Evolutionary conservation across 1,284 basidiomycete species (phyloP).

Genomic region (Rhizoctonia solani): DNA sequence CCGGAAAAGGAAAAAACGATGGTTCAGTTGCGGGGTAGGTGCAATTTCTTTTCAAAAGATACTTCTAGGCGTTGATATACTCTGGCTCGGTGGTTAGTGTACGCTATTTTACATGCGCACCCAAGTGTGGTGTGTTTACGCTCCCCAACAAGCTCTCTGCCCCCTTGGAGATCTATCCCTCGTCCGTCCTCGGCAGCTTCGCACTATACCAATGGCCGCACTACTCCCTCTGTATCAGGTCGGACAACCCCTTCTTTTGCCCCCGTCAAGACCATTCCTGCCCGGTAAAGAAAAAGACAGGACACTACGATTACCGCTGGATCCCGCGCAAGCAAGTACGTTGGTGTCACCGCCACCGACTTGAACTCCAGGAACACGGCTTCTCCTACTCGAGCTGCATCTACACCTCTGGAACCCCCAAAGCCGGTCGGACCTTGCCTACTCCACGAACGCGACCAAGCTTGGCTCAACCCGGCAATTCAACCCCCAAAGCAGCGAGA

Average conservation of each 20-base stretch:
- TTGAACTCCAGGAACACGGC: slow-evolving; percentile 47
- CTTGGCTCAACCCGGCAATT: slow-evolving; percentile 47
- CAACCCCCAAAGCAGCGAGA: slow-evolving; percentile 59
- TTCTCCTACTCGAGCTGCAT: slow-evolving; percentile 43
- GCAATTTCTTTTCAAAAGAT: slow-evolving; percentile 12
- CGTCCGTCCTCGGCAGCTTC: slow-evolving; percentile 84
- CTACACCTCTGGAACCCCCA: slow-evolving; percentile 47
- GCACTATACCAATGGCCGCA: slow-evolving; percentile 50
- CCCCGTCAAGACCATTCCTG: slow-evolving; percentile 39
- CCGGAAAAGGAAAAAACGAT: slow-evolving; percentile 95
- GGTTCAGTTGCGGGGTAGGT: slow-evolving; percentile 87
- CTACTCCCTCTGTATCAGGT: slow-evolving; percentile 50
- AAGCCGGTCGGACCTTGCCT: slow-evolving; percentile 43
- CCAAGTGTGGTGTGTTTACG: slow-evolving; percentile 90
- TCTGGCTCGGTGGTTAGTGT: slow-evolving; percentile 54
- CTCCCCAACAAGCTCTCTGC: slow-evolving; percentile 77
- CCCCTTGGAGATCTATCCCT: slow-evolving; percentile 42
- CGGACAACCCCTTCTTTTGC: slow-evolving; percentile 56
- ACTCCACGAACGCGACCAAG: slow-evolving; percentile 49
- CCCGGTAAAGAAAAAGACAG: slow-evolving; percentile 45
- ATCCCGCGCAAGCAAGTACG: slow-evolving; percentile 80
- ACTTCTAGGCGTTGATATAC: slow-evolving; percentile 41
- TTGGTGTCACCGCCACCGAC: slow-evolving; percentile 81
- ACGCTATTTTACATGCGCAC: slow-evolving; percentile 85
- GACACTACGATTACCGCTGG: slow-evolving; percentile 65